Evolutionary conservation across 2,329 filamentous ascomycete genomes (phyloP).

Genomic region (Reticulascus tulasneorum): DNA sequence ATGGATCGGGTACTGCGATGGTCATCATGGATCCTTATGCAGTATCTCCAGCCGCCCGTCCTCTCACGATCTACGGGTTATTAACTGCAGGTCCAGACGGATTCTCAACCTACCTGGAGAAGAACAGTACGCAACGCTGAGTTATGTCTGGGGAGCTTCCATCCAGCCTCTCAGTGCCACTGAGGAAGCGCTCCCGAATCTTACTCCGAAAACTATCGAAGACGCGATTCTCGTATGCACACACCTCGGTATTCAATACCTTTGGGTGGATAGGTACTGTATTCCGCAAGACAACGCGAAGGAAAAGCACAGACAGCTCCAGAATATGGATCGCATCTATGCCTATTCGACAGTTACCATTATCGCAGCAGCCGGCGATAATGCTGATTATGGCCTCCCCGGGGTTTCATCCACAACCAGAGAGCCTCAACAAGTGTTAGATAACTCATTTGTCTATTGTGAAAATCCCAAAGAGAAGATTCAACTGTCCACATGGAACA

Average conservation of each 20-base stretch:
- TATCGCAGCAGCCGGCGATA: conserved; percentile 29
- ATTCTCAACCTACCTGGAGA: too few species aligned
- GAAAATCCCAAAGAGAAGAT: too few species aligned
- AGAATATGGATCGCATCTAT: conserved; percentile 30
- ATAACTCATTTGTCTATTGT: too few species aligned
- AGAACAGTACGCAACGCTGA: conserved; percentile 32
- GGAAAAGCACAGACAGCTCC: conserved; percentile 23
- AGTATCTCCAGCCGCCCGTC: too few species aligned
- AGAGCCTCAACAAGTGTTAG: too few species aligned
- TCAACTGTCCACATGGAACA: conserved; percentile 1
- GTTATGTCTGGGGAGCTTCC: conserved; percentile 26
- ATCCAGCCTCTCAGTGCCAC: conserved; percentile 1
- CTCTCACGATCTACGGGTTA: too few species aligned
- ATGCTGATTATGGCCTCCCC: conserved; percentile 26
- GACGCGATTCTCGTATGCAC: conserved; percentile 29
- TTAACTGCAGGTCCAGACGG: too few species aligned
- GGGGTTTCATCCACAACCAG: conserved; percentile 19
- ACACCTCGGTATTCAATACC: conserved; percentile 29
- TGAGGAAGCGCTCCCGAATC: conserved; percentile 18
- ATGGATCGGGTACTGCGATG: too few species aligned
- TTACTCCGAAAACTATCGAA: conserved; percentile 23
- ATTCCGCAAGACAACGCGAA: conserved; percentile 20
- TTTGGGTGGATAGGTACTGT: conserved; percentile 35
- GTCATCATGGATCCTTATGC: too few species aligned
- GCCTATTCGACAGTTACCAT: conserved; percentile 27